Conservation (phyloP, 306 rosid species). For the Alnus rubra region DNA sequence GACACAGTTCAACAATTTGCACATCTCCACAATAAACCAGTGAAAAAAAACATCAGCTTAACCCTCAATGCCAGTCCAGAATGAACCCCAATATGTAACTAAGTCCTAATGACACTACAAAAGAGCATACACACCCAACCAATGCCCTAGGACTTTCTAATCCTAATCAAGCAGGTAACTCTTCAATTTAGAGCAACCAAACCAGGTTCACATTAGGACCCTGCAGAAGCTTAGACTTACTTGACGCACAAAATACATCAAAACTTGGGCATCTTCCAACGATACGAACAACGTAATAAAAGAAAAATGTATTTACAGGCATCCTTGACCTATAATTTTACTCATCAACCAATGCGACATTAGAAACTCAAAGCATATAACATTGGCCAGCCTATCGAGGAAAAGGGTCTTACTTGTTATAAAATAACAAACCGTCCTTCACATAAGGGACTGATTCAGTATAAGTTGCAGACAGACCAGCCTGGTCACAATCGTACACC, state of each 20-base stretch:
- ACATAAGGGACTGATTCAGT: slow-evolving; percentile 61
- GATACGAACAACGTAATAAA: not conserved
- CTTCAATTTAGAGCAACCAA: not conserved
- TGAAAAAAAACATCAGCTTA: not conserved
- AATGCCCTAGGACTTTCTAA: slow-evolving; percentile 6
- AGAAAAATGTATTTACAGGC: not conserved
- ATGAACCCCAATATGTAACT: not conserved
- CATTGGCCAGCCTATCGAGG: not conserved
- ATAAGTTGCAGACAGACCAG: slow-evolving; percentile 65
- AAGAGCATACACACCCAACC: not conserved
- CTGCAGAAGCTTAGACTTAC: not conserved
- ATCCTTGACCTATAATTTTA: not conserved
- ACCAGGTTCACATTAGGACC: not conserved
- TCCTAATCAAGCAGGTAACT: not conserved
- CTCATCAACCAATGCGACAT: not conserved
- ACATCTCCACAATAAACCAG: not conserved
- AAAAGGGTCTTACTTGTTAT: slow-evolving; percentile 61
- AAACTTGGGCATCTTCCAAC: not conserved
- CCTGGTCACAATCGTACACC: slow-evolving; percentile 54
- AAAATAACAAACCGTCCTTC: slow-evolving; percentile 82
- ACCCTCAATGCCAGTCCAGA: not conserved
- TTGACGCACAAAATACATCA: not conserved
- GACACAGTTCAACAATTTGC: not conserved
- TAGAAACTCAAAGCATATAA: not conserved
- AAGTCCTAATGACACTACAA: not conserved